Conservation (phyloP, 768 basidiomycete genomes). For the Boletales sp. region DNA sequence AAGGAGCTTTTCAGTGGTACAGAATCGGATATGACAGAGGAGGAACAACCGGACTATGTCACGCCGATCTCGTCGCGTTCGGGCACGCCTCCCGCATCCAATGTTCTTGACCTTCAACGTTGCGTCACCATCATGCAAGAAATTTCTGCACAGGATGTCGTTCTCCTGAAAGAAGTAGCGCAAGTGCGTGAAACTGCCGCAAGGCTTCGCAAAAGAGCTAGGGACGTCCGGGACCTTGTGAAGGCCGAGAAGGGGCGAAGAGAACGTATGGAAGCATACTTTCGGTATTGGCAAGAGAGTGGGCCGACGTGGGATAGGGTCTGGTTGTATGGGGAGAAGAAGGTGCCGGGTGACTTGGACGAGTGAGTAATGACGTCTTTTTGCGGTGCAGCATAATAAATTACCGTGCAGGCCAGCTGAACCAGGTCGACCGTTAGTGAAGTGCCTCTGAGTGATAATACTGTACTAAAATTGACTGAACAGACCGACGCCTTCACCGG, state of each 20-base stretch:
- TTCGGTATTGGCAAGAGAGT: constrained; percentile 26
- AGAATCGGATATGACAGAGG: constrained; percentile 23
- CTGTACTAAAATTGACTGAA: background rate
- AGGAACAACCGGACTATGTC: constrained; percentile 14
- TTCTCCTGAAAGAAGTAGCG: constrained; percentile 7
- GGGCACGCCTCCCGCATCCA: constrained; percentile 17
- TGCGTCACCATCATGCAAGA: constrained; percentile 26
- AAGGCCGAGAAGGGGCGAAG: constrained; percentile 22
- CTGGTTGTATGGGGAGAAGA: constrained; percentile 23
- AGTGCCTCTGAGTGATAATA: background rate
- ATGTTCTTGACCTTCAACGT: constrained; percentile 16
- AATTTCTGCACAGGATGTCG: constrained; percentile 17
- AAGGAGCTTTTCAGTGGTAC: constrained; percentile 15
- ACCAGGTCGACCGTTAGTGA: constrained; percentile 5
- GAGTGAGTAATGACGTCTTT: constrained; percentile 1
- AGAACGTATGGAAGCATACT: constrained; percentile 27
- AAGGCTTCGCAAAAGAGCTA: constrained; percentile 16
- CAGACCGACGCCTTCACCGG: constrained; percentile 1
- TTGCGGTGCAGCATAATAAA: background rate
- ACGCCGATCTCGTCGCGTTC: constrained; percentile 24
- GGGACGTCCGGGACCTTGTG: constrained; percentile 20
- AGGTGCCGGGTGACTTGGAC: background rate
- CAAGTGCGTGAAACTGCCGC: constrained; percentile 15
- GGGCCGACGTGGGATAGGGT: constrained; percentile 19
- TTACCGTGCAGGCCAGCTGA: no score